Conservation (phyloP, 176 grass and related monocot genomes). For the Rhynchospora tenuis region DNA sequence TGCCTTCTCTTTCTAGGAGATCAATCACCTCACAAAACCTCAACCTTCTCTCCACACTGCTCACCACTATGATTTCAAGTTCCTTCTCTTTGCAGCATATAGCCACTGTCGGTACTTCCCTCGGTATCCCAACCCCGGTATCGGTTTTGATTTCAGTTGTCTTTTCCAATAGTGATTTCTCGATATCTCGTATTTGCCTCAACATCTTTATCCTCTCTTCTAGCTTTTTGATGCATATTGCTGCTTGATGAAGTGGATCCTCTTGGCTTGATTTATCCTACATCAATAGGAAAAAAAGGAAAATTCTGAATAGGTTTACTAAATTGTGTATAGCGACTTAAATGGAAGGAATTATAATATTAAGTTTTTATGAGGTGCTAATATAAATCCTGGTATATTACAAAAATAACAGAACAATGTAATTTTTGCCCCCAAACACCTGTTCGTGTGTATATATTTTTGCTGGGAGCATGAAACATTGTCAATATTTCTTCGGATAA, state of each 20-base stretch:
- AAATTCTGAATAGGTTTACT: no score
- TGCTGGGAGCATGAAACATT: no score
- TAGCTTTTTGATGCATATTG: conserved; percentile 20
- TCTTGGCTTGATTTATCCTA: background rate
- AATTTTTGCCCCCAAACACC: no score
- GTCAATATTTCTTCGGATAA: no score
- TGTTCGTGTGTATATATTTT: no score
- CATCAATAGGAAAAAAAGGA: no score
- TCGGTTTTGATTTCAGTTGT: background rate
- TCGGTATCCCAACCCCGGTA: background rate
- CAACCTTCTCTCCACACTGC: background rate
- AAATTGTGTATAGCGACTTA: no score
- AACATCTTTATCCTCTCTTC: conserved; percentile 28
- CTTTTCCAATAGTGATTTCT: background rate
- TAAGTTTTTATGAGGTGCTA: no score
- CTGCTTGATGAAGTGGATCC: background rate
- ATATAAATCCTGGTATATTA: no score
- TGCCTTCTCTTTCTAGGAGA: background rate
- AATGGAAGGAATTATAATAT: no score
- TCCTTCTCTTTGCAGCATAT: background rate
- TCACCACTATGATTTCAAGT: background rate
- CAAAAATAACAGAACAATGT: no score
- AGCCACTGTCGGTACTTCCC: background rate
- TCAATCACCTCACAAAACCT: background rate
- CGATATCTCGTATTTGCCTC: conserved; percentile 23